A percentile compares a stretch with the other conserved stretches of the same genome.
phyloP scores from a whole-genome alignment of 73 alveolate genomes.

The Tetrahymena borealis region DNA sequence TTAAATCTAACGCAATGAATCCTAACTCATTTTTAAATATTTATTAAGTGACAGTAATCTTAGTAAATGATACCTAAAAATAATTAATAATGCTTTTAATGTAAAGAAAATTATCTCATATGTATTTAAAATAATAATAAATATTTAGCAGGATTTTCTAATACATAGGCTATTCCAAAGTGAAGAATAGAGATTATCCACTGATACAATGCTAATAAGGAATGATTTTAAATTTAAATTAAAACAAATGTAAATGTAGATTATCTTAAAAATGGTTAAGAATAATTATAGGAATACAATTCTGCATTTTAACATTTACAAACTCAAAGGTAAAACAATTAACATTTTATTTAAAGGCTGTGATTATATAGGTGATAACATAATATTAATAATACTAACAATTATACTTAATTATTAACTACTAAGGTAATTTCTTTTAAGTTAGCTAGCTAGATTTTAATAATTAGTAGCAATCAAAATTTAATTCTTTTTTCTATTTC shows the following conservation, averaged over 20 bases:
- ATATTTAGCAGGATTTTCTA: background rate
- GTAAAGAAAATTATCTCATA: background rate
- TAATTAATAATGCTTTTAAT: background rate
- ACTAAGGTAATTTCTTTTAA: no score
- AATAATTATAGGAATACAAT: no score
- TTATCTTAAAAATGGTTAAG: background rate
- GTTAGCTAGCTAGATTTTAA: no score
- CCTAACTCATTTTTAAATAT: background rate
- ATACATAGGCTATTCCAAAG: background rate
- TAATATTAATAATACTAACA: no score
- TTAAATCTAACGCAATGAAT: background rate
- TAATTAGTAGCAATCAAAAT: no score
- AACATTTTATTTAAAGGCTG: no score
- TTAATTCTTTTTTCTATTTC: no score
- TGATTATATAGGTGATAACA: no score
- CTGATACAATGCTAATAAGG: background rate
- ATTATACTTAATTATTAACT: no score
- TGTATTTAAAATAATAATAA: background rate
- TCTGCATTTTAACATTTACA: no score
- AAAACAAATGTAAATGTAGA: background rate
- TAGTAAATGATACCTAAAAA: background rate
- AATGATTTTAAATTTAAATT: background rate
- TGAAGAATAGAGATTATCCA: background rate
- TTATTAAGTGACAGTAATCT: background rate
- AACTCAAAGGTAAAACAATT: no score